Base-by-base conservation (phyloP, 2,329 filamentous ascomycete genomes). In the Calonectria pauciramosa region DNA sequence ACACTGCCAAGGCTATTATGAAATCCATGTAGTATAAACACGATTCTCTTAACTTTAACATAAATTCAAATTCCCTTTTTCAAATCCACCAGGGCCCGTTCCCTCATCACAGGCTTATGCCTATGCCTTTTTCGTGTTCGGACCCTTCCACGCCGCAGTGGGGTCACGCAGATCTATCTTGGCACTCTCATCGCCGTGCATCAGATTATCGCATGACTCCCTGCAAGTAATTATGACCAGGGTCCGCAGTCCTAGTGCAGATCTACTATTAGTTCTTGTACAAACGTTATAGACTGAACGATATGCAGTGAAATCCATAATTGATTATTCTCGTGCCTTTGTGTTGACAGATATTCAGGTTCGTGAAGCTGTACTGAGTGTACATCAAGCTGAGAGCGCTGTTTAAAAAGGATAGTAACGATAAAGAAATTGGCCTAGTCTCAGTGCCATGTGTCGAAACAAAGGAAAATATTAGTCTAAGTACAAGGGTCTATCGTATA, bases 401-500 rank as follows among this genome's bases (percentile, higher is more conserved):
- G 36, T 18, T 14, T 7, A 5, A 41, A 38, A 14, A 7, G 16
- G 13, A 41, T 41, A 41, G 36, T 41, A 41, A 41, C 13, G 14
- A 41, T 18, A 5, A 2, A 41, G 44, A 3, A 47, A 47, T 47
- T 23, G n/a, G n/a, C 26, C 26, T 32, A n/a, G 28, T 18, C 6
- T 23, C 30, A 28, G 38, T 26, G 28, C 20, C 28, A 9, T 28
- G 44, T 65, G n/a, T 65, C 4, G 8, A 64, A n/a, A 65, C 60
- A 65, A 49, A 65, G 60, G 20, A 65, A 65, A 65, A 16, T 8
- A 23, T 23, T 28, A 47, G 28, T 16, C 23, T 47, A 23, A 16
- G 28, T 65, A 49, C 60, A 65, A 65, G 32, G 20, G 60, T 65
- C 60, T 65, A 65, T 65, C 5, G 10, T 65, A 14, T 65, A 47